A percentile compares a stretch with the other conserved stretches of the same genome.
Evolutionary conservation across 352 stramenopile genomes (phyloP).

Genomic region (Pythium dissotocum): DNA sequence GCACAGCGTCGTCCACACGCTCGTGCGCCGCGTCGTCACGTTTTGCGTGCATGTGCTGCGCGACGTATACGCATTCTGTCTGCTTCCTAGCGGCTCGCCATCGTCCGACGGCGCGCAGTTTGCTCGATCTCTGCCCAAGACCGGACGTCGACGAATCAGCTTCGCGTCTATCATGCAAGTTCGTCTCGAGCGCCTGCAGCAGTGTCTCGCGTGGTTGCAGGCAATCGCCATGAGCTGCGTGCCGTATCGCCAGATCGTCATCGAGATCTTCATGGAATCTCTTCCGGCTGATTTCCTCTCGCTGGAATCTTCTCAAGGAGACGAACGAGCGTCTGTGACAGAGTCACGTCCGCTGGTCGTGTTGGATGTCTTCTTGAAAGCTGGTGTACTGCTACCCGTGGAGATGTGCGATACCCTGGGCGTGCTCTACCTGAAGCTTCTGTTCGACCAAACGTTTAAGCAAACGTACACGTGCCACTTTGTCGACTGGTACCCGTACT

Average conservation of each 20-base stretch:
- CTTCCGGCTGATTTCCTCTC: constrained; percentile 45
- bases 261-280: constrained; percentile 53
- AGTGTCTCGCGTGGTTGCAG: constrained; percentile 67
- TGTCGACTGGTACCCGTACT: constrained; percentile 79
- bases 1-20: constrained; percentile 38
- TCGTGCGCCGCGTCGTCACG: constrained; percentile 44
- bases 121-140: constrained; percentile 44
- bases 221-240: constrained; percentile 73
- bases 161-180: constrained; percentile 53
- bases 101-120: constrained; percentile 33
- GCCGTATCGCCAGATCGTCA: constrained; percentile 64
- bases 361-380: constrained; percentile 74
- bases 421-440: constrained; percentile 78
- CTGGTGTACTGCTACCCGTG: constrained; percentile 64
- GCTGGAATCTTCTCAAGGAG: background rate
- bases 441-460: constrained; percentile 85
- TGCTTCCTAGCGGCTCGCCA: constrained; percentile 31
- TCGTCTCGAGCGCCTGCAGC: constrained; percentile 57
- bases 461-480: constrained; percentile 81
- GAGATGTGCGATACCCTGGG: constrained; percentile 77
- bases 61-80: constrained; percentile 55
- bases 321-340: constrained; percentile 5
- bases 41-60: constrained; percentile 66
- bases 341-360: constrained; percentile 33
- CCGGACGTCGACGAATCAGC: constrained; percentile 37